Base-by-base conservation (phyloP, 345 rosid genomes). In the Camelina neglecta region DNA sequence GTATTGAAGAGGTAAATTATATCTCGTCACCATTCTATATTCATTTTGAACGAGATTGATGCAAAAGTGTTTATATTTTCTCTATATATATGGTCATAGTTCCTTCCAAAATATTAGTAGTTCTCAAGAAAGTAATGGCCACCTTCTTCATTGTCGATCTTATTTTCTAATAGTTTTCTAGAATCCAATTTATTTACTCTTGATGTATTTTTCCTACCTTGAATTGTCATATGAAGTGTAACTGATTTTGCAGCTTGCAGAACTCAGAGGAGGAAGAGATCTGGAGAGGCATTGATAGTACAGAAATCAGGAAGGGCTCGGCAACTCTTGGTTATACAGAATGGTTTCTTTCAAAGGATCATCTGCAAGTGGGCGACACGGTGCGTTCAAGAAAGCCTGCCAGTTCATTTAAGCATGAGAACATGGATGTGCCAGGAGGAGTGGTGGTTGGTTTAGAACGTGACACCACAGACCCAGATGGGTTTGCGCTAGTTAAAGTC, bases 341-440 rank as follows among this genome's bases (percentile, higher is more conserved):
- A 81, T 89, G 97, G 97, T 90, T 89, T 72, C 86, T 95, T 23
- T 86, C 87, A 7, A 95, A 90, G 86, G 93, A 95, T 79, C 78
- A 69, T 55, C 85, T 90, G 63, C 86, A 73, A 71, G 88, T 89
- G 48, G 93, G 92, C 7, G 99, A 95, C 77, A 72, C 64, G 1
- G 97, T 95, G 58, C 96, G 93, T 51, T 95, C 99, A 9, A 86
- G 97, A 81, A 92, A 92, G 86, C 89, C 91, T 55, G 81, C 72
- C 8, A 81, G 88, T 69, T 84, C 89, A 1, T 75, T 73, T 81
- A 86, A 88, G 72, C 84, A 82, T 60, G 88, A 82, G 75, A 88
- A 75, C 74, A 92, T 92, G 97, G 87, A 87, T 75, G 84, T 95
- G 66, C 97, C 96, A 7, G 97, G 87, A 82, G 99, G 92, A 70